These are phyloP conservation scores for Gracilaria vermiculophylla DNA, from an alignment of 23 red algal species.

Conservation along the genomic window DNA sequence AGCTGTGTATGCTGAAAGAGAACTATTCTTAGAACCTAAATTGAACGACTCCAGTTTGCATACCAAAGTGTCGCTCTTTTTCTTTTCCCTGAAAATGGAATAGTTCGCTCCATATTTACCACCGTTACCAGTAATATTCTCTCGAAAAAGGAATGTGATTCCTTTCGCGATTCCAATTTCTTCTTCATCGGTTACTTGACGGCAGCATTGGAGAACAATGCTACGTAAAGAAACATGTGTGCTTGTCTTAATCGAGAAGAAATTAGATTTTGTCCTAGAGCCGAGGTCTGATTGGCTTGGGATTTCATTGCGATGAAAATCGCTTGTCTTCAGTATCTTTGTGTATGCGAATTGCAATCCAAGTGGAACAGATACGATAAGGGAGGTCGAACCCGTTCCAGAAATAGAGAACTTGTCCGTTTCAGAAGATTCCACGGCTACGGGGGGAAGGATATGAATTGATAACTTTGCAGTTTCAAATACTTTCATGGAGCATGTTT, in stretches of 20 bases:
- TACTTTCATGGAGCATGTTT: neutral
- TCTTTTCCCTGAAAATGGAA: neutral
- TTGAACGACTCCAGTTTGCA: conserved; percentile 12
- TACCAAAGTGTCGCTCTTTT: neutral
- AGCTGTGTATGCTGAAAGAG: neutral
- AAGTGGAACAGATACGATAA: neutral
- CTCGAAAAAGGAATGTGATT: neutral
- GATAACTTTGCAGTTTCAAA: neutral
- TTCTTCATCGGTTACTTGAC: neutral
- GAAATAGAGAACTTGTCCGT: neutral
- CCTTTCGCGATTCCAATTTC: neutral
- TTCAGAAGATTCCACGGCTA: neutral
- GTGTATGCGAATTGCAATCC: neutral
- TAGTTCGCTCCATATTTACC: neutral
- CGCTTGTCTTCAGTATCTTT: too few relatives aligned
- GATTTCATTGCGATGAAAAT: neutral
- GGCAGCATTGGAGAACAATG: neutral
- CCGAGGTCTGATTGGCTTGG: neutral
- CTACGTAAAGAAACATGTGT: neutral
- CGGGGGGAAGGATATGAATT: neutral
- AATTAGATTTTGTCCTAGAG: neutral
- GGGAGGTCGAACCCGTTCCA: neutral
- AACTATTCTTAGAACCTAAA: neutral
- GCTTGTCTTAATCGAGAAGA: neutral
- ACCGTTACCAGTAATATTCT: neutral